Conservation (phyloP, 2,329 filamentous ascomycete species). For the Incumbomyces delicatus region DNA sequence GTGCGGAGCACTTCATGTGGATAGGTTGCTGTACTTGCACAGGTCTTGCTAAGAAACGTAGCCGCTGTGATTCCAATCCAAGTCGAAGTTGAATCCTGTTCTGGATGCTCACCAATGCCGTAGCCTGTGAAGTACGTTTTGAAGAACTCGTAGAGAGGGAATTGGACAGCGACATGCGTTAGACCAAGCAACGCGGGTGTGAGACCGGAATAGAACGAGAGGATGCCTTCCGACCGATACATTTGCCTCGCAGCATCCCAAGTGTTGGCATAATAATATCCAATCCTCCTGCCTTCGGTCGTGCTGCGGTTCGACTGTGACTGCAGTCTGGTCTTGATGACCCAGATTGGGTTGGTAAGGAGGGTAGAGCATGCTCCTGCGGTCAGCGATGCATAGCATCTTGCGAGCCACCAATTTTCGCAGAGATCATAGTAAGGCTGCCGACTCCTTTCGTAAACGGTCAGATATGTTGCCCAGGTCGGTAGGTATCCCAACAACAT, state of each 20-base stretch:
- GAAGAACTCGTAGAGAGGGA: conserved; percentile 88
- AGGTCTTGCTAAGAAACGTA: conserved; percentile 86
- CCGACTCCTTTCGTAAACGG: conserved; percentile 87
- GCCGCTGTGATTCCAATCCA: conserved; percentile 78
- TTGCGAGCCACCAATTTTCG: conserved; percentile 65
- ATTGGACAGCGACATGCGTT: conserved; percentile 93
- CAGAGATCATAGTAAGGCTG: conserved; percentile 54
- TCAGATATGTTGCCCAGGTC: conserved; percentile 97
- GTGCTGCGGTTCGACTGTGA: conserved; percentile 61
- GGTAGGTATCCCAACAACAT: conserved; percentile 93
- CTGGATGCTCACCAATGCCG: conserved; percentile 65
- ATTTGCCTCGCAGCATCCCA: conserved; percentile 90
- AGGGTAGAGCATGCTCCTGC: conserved; percentile 89
- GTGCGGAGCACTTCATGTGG: conserved; percentile 95
- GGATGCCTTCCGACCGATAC: conserved; percentile 80
- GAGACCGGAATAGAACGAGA: conserved; percentile 90
- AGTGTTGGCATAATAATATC: conserved; percentile 85
- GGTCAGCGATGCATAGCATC: conserved; percentile 80
- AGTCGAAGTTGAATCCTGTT: conserved; percentile 51
- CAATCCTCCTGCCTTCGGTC: conserved; percentile 40
- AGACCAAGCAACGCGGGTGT: conserved; percentile 85
- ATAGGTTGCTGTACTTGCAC: conserved; percentile 90
- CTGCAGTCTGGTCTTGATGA: conserved; percentile 97
- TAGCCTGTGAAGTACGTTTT: conserved; percentile 84
- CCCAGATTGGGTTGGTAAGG: conserved; percentile 96